Conservation (phyloP, 345 rosid species). For the Linum tenue region DNA sequence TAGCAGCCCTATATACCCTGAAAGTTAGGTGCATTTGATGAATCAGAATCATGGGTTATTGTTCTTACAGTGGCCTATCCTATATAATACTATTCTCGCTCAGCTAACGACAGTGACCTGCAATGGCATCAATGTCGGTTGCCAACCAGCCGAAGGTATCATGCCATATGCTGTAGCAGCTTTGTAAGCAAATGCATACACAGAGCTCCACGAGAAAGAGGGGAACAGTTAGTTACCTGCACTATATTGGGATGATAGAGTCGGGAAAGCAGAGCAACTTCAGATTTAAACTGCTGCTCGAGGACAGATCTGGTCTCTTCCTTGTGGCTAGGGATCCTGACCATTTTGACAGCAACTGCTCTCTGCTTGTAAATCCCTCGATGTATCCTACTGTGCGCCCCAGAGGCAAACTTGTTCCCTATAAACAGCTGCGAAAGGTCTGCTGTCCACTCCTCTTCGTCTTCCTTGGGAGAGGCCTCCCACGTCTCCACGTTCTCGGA, state of each 20-base stretch:
- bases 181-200: too few relatives aligned
- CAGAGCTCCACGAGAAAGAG: not conserved
- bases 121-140: too few relatives aligned
- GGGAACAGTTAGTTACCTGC: conserved; percentile 31
- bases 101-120: too few relatives aligned
- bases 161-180: too few relatives aligned
- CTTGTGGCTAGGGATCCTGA: conserved; percentile 70
- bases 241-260: conserved; percentile 86
- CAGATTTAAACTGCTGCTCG: conserved; percentile 93
- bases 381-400: conserved; percentile 85
- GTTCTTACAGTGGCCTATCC: too few relatives aligned
- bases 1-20: too few relatives aligned
- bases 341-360: conserved; percentile 98
- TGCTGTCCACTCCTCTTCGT: conserved; percentile 94
- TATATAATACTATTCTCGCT: too few relatives aligned
- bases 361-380: conserved; percentile 96
- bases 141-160: too few relatives aligned
- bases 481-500: conserved; percentile 93
- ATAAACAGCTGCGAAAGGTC: conserved; percentile 93
- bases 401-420: conserved; percentile 96
- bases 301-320: conserved; percentile 73
- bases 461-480: conserved; percentile 67
- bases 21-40: too few relatives aligned
- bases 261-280: conserved; percentile 91
- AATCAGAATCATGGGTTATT: too few relatives aligned